Evolutionary conservation across 2,329 filamentous ascomycete genomes (phyloP).

Genomic region (Ophiostoma sp.): DNA sequence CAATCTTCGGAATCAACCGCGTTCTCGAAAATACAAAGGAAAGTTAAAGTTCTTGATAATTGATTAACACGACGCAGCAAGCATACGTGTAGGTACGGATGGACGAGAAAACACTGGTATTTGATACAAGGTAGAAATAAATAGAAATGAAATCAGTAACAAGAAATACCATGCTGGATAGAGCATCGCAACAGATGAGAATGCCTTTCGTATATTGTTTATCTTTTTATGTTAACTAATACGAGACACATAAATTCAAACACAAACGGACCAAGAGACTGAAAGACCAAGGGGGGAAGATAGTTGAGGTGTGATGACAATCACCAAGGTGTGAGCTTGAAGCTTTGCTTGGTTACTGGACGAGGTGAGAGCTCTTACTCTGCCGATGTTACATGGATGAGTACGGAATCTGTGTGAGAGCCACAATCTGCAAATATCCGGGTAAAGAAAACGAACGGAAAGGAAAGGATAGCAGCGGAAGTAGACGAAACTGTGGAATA

Average conservation of each 20-base stretch:
- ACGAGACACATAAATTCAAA: neutral
- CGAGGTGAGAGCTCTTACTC: neutral
- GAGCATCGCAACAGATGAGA: too few species aligned
- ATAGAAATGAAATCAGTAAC: too few species aligned
- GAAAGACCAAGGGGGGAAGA: neutral
- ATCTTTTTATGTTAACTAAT: too few species aligned
- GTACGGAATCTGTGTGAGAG: neutral
- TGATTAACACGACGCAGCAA: neutral
- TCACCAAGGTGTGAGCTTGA: neutral
- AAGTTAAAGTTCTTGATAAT: neutral
- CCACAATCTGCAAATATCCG: neutral
- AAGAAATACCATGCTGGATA: too few species aligned
- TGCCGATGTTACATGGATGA: constrained; percentile 1
- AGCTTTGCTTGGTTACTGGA: neutral
- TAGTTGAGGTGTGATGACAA: neutral
- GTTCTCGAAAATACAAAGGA: neutral
- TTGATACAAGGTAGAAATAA: too few species aligned
- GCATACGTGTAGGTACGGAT: too few species aligned
- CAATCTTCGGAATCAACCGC: neutral
- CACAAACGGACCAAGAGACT: neutral
- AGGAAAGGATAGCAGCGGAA: neutral
- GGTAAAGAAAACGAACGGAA: neutral
- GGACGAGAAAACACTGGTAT: too few species aligned
- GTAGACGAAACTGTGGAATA: neutral
- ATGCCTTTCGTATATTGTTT: too few species aligned